Evolutionary conservation across 768 basidiomycete species (phyloP).

Genomic region (Lactarius quietus): DNA sequence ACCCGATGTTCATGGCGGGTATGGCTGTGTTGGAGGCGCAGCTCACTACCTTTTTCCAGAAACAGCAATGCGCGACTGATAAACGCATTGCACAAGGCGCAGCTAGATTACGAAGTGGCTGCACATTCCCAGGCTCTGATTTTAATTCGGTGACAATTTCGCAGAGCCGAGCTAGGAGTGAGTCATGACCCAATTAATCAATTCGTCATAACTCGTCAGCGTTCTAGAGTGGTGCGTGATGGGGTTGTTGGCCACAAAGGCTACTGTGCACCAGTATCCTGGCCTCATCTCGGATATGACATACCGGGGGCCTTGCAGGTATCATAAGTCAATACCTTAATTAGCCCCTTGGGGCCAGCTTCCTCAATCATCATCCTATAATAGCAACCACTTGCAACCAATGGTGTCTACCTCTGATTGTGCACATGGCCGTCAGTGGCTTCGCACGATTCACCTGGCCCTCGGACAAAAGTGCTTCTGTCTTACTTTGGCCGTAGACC

Average conservation of each 20-base stretch:
- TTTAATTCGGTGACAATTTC: conserved; percentile 15
- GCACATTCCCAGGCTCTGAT: background rate
- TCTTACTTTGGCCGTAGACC: background rate
- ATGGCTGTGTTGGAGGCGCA: background rate
- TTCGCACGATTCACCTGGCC: conserved; percentile 5
- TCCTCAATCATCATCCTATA: background rate
- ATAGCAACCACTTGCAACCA: background rate
- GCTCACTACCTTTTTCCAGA: background rate
- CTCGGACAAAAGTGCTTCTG: background rate
- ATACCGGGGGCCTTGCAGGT: conserved; percentile 1
- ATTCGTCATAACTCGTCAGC: background rate
- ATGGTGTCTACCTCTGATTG: background rate
- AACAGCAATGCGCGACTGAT: background rate
- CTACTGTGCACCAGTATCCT: background rate
- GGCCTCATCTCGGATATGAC: background rate
- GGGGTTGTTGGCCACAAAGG: background rate
- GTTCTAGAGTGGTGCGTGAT: background rate
- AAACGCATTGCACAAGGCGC: background rate
- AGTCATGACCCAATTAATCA: conserved; percentile 9
- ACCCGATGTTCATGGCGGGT: conserved; percentile 3
- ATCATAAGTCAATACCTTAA: background rate
- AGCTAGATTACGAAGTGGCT: background rate
- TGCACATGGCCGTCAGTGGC: conserved; percentile 7
- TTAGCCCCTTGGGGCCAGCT: background rate
- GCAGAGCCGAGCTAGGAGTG: background rate